phyloP scores from a whole-genome alignment of 2,329 filamentous ascomycete species.

The Neonectria sp. region DNA sequence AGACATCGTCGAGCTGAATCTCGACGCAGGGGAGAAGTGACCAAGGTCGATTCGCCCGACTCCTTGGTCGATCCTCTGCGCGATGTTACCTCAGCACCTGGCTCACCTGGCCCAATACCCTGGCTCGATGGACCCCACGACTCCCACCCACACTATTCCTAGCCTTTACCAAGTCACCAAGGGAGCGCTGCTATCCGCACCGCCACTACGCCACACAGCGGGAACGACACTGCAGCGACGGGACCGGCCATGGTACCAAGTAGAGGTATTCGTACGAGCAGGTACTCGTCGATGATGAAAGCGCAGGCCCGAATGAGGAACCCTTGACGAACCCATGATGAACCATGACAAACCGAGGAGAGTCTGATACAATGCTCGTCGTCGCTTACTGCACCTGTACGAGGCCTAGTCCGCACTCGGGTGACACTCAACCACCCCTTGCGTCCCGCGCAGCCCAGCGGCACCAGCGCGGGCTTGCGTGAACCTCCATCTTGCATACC shows the following conservation, averaged over 20 bases:
- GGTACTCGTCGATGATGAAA: neutral
- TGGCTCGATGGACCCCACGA: constrained; percentile 41
- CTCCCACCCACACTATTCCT: constrained; percentile 37
- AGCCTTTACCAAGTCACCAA: constrained; percentile 18
- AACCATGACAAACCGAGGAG: neutral
- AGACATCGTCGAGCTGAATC: constrained; percentile 35
- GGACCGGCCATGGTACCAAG: neutral
- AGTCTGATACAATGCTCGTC: neutral
- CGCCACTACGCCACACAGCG: constrained; percentile 21
- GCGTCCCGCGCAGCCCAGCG: constrained; percentile 27
- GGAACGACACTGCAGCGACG: neutral
- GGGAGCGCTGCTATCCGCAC: constrained; percentile 2
- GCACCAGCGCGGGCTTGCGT: constrained; percentile 1
- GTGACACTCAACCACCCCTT: constrained; percentile 29
- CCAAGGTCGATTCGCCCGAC: constrained; percentile 27
- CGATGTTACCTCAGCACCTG: constrained; percentile 46
- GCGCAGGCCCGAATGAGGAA: neutral
- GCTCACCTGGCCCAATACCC: constrained; percentile 33
- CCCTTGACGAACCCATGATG: neutral
- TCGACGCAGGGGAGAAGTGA: constrained; percentile 40
- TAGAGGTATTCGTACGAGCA: neutral
- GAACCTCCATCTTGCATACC: constrained; percentile 42
- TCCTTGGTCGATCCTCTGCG: constrained; percentile 34
- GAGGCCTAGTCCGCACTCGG: neutral
- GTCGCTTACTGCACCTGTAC: constrained; percentile 20